phyloP scores from a whole-genome alignment of 2,329 filamentous ascomycete species.

The Alternaria ethzedia region DNA sequence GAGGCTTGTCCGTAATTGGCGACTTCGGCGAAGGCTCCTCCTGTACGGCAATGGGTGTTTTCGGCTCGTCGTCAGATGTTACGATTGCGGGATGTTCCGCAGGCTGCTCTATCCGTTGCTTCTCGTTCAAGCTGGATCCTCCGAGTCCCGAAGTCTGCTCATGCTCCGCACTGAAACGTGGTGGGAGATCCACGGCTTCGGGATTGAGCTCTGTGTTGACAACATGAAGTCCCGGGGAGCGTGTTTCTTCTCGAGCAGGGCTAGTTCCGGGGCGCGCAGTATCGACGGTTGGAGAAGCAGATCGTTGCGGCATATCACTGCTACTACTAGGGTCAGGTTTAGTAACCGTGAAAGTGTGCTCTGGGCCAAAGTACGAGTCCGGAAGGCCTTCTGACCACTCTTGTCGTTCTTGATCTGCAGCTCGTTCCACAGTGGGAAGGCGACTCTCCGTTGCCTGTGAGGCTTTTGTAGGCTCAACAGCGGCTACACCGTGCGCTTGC shows the following conservation, averaged over 20 bases:
- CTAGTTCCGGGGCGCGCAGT: constrained; percentile 20
- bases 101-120: constrained; percentile 9
- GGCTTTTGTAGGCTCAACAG: constrained; percentile 17
- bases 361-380: constrained; percentile 38
- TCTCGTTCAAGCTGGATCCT: constrained; percentile 11
- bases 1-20: constrained; percentile 45
- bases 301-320: constrained; percentile 15
- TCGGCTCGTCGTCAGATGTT: constrained; percentile 14
- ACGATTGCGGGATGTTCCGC: background rate
- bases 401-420: constrained; percentile 22
- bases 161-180: constrained; percentile 36
- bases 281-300: constrained; percentile 25
- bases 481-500: constrained; percentile 10
- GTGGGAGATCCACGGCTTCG: constrained; percentile 48
- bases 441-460: constrained; percentile 9
- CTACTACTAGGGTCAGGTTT: constrained; percentile 31
- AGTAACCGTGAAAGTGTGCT: constrained; percentile 28
- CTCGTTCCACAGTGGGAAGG: constrained; percentile 20
- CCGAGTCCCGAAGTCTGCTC: constrained; percentile 18
- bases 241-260: constrained; percentile 28
- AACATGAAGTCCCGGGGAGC: constrained; percentile 49
- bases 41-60: constrained; percentile 16
- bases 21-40: constrained; percentile 29
- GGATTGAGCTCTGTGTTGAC: constrained; percentile 50
- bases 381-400: constrained; percentile 26